These are phyloP conservation scores for Lachnellula arida DNA, from an alignment of 2,329 filamentous ascomycete species.

Conservation along the genomic window DNA sequence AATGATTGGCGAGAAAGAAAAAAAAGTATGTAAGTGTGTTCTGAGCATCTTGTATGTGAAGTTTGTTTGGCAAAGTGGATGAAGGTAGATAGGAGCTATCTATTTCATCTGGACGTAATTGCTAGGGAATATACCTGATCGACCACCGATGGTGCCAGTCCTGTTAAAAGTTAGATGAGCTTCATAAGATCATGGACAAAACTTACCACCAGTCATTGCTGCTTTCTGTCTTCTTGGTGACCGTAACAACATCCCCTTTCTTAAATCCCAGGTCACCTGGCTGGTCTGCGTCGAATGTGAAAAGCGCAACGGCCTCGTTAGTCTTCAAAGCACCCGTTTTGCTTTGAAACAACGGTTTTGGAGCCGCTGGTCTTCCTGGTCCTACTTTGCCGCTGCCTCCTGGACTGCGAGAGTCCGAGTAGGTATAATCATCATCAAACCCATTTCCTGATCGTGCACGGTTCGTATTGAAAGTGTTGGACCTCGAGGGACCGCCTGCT, in stretches of 20 bases:
- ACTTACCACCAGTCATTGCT: slow-evolving; percentile 91
- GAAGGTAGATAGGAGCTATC: slow-evolving; percentile 11
- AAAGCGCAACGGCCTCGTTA: slow-evolving; percentile 87
- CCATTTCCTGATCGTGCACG: slow-evolving; percentile 38
- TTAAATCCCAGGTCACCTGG: slow-evolving; percentile 91
- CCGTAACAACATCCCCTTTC: slow-evolving; percentile 94
- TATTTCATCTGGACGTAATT: slow-evolving; percentile 63
- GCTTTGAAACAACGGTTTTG: slow-evolving; percentile 76
- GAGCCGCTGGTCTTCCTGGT: slow-evolving; percentile 76
- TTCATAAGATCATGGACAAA: background rate
- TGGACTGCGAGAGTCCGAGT: slow-evolving; percentile 42
- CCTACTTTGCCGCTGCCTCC: slow-evolving; percentile 42
- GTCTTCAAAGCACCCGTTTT: slow-evolving; percentile 53
- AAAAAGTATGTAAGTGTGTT: background rate
- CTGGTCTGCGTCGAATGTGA: slow-evolving; percentile 91
- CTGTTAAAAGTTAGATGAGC: slow-evolving; percentile 36
- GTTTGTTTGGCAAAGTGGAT: background rate
- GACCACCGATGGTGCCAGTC: slow-evolving; percentile 83
- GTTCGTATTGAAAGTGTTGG: slow-evolving; percentile 24
- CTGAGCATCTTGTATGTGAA: background rate
- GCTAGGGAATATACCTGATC: slow-evolving; percentile 90
- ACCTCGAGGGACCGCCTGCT: slow-evolving; percentile 28
- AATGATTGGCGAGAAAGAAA: background rate
- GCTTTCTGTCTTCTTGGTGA: slow-evolving; percentile 89
- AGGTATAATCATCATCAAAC: slow-evolving; percentile 49